Evolutionary conservation across 495 filamentous ascomycete species (phyloP).

Genomic region (Penicillium bialowiezense): DNA sequence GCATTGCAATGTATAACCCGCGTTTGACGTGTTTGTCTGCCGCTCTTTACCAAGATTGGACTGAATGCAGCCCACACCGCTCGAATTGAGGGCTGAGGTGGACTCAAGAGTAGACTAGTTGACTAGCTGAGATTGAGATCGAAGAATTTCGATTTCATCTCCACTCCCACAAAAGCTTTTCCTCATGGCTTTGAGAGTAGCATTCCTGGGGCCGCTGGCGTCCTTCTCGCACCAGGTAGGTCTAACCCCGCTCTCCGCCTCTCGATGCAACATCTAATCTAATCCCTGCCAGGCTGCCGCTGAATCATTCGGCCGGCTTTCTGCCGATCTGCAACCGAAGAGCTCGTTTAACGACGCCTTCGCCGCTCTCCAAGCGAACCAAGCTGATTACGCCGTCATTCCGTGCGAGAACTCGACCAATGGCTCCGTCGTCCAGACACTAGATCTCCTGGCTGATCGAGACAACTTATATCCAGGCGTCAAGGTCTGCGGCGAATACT

Average conservation of each 20-base stretch:
- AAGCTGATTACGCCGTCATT: slow-evolving; percentile 70
- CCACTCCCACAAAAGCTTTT: not conserved
- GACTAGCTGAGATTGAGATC: not conserved
- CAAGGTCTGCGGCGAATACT: slow-evolving; percentile 74
- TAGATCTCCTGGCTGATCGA: slow-evolving; percentile 83
- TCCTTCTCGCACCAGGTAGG: slow-evolving; percentile 91
- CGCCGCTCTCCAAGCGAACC: slow-evolving; percentile 63
- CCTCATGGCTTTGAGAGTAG: slow-evolving; percentile 47
- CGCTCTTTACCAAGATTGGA: not conserved
- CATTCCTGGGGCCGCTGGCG: slow-evolving; percentile 78
- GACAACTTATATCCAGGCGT: slow-evolving; percentile 57
- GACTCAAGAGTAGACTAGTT: not conserved
- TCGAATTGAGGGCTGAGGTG: slow-evolving; percentile 7
- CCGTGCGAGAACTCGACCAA: slow-evolving; percentile 97
- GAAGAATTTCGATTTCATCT: not conserved
- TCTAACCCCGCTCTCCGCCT: not conserved
- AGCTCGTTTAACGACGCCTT: slow-evolving; percentile 71
- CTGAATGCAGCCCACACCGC: slow-evolving; percentile 18
- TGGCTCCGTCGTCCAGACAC: slow-evolving; percentile 81
- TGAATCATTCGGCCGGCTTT: slow-evolving; percentile 51
- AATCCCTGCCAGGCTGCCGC: slow-evolving; percentile 59
- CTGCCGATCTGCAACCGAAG: slow-evolving; percentile 55
- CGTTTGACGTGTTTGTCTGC: slow-evolving; percentile 38
- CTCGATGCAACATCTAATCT: slow-evolving; percentile 4
- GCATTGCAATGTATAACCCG: not conserved